Conservation (phyloP, 768 basidiomycete species). For the Tremella mesenterica region DNA sequence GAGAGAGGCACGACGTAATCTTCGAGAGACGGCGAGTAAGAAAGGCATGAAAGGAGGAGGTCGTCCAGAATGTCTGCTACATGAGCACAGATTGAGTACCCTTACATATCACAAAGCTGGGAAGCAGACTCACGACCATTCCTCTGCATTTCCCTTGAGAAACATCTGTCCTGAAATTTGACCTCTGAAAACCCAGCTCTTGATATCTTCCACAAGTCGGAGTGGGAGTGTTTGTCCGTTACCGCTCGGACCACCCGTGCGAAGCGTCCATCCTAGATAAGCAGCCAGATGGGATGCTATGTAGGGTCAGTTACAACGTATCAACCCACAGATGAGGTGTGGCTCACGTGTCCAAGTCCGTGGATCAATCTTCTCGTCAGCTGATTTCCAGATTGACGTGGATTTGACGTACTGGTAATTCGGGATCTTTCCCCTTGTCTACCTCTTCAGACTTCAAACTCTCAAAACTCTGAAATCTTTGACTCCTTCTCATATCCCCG, state of each 20-base stretch:
- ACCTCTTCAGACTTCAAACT: not conserved
- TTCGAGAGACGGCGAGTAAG: conserved; percentile 28
- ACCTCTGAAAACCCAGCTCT: conserved; percentile 33
- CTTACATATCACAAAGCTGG: not conserved
- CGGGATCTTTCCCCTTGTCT: conserved; percentile 16
- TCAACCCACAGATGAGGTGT: not conserved
- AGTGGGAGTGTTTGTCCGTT: conserved; percentile 23
- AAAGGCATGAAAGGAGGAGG: conserved; percentile 37
- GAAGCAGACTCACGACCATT: conserved; percentile 22
- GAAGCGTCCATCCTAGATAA: conserved; percentile 25
- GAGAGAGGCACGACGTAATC: conserved; percentile 24
- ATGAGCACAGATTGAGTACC: too few species aligned
- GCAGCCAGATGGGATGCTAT: conserved; percentile 28
- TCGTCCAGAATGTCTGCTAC: conserved; percentile 11
- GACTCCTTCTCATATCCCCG: not conserved
- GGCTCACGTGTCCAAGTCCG: conserved; percentile 29
- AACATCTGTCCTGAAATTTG: conserved; percentile 27
- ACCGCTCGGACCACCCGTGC: conserved; percentile 30
- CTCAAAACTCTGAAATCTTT: not conserved
- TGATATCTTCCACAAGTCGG: conserved; percentile 35
- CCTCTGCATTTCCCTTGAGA: conserved; percentile 21
- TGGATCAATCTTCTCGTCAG: conserved; percentile 25
- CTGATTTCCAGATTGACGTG: not conserved
- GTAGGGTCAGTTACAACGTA: not conserved
- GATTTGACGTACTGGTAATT: conserved; percentile 20